Evolutionary conservation across 2,329 filamentous ascomycete species (phyloP), one percentile per base, ranked within the genome.

Genomic region (Neofusicoccum laricinum): DNA sequence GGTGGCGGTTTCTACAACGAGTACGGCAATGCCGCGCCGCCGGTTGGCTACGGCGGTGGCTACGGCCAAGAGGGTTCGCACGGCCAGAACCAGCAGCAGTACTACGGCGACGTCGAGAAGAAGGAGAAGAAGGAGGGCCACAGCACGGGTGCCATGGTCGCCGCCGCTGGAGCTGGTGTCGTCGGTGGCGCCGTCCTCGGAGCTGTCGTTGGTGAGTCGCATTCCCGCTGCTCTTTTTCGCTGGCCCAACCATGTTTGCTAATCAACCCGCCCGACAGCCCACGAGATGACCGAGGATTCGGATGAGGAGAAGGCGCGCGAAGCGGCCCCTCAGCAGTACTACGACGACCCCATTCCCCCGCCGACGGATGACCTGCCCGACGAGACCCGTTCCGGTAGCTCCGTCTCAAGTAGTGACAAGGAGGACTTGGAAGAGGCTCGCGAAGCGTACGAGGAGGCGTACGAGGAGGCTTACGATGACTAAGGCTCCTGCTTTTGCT

Each of bases 141-240:
- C 53, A 80, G 81, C 30, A 80, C 79, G 62, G 81, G 81, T 40
- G 82, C 82, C 69, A 79, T 85, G 69, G 72, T 88, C 19, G 77
- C 85, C 41, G 85, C 82, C 21, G 86, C 82, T 61, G 83, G 84
- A 5, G 87, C 81, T 48, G 87, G 86, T 71, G 66, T 88, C 32
- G 86, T 86, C 38, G 87, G 84, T 11, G 86, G 86, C 51, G 87
- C 85, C 3, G 71, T 86, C 40, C 73, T 88, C 64, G 82, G 81
- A 12, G 79, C 87, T 70, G 84, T 83, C 61, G 67, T 86, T 14
- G 77, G 86, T 88, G 80, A 65, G 81, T 78, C 57, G 53, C 51
- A 21, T 38, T 6, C n/a, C 30, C 46, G 11, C 25, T n/a, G 17
- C 43, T 36, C 4, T 30, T 30, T 30, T 21, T n/a, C 41, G 6